phyloP scores from a whole-genome alignment of 2,329 filamentous ascomycete genomes.

The Sporothrix schenckii region DNA sequence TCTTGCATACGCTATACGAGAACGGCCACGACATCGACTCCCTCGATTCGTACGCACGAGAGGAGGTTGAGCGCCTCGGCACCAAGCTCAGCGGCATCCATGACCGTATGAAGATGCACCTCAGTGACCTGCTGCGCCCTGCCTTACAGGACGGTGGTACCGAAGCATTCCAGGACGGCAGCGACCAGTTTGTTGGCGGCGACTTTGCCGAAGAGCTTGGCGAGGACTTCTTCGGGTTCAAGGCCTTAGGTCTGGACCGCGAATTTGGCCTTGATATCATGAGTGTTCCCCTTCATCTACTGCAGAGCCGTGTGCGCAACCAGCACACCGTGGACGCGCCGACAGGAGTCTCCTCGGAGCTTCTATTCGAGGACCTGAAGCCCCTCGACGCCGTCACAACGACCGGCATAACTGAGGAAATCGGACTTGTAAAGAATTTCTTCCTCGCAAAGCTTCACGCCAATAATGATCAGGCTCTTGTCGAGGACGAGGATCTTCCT shows the following conservation, averaged over 20 bases:
- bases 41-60: constrained; percentile 84
- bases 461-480: constrained; percentile 76
- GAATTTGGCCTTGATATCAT: constrained; percentile 88
- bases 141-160: constrained; percentile 78
- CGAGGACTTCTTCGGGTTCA: constrained; percentile 99
- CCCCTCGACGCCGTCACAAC: constrained; percentile 76
- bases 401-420: constrained; percentile 75
- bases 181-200: constrained; percentile 93
- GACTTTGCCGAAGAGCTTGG: constrained; percentile 98
- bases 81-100: constrained; percentile 81
- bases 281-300: constrained; percentile 88
- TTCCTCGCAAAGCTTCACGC: constrained; percentile 87
- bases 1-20: constrained; percentile 82
- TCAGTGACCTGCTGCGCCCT: constrained; percentile 89
- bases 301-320: constrained; percentile 86
- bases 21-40: constrained; percentile 80
- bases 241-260: constrained; percentile 85
- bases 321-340: constrained; percentile 77
- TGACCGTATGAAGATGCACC: constrained; percentile 90
- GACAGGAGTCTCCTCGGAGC: constrained; percentile 59
- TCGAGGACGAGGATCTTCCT: constrained; percentile 94
- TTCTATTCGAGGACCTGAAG: constrained; percentile 68
- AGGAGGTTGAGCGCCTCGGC: constrained; percentile 86
- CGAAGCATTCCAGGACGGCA: constrained; percentile 94
- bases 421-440: constrained; percentile 87